These are phyloP conservation scores for Xylaria sp. DNA, from an alignment of 2,329 filamentous ascomycete genomes.

Conservation along the genomic window DNA sequence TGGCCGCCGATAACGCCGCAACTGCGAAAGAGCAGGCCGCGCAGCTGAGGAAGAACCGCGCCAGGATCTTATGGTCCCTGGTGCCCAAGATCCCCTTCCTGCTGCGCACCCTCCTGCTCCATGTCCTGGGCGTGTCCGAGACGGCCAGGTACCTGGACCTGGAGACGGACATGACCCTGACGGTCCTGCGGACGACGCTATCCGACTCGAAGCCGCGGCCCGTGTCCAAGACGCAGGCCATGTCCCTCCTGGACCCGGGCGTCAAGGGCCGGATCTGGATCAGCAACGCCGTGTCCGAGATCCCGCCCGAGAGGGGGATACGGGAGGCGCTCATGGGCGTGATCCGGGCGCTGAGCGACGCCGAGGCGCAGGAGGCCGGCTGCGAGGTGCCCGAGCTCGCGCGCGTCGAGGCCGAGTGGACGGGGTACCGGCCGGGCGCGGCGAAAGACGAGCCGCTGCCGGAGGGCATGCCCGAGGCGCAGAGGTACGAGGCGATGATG, in stretches of 20 bases:
- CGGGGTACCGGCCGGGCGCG: slow-evolving; percentile 71
- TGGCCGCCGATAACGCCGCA: slow-evolving; percentile 5
- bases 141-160: slow-evolving; percentile 82
- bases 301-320: slow-evolving; percentile 66
- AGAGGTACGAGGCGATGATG: slow-evolving; percentile 75
- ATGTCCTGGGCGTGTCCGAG: slow-evolving; percentile 74
- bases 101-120: slow-evolving; percentile 69
- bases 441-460: slow-evolving; percentile 62
- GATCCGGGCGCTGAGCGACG: slow-evolving; percentile 64
- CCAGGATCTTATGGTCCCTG: slow-evolving; percentile 49
- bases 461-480: slow-evolving; percentile 64
- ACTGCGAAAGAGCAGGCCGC: slow-evolving; percentile 21
- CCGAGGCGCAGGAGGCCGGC: slow-evolving; percentile 48
- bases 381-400: slow-evolving; percentile 61
- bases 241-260: slow-evolving; percentile 48
- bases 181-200: slow-evolving; percentile 75
- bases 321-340: slow-evolving; percentile 68
- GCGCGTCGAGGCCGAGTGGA: slow-evolving; percentile 79
- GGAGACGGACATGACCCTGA: slow-evolving; percentile 76
- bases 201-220: slow-evolving; percentile 57
- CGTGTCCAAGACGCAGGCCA: slow-evolving; percentile 70
- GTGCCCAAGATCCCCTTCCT: slow-evolving; percentile 70
- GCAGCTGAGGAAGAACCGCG: slow-evolving; percentile 37
- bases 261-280: slow-evolving; percentile 87
- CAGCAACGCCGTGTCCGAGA: slow-evolving; percentile 72